phyloP scores from a whole-genome alignment of 768 basidiomycete species.

The Podaxis pistillaris region DNA sequence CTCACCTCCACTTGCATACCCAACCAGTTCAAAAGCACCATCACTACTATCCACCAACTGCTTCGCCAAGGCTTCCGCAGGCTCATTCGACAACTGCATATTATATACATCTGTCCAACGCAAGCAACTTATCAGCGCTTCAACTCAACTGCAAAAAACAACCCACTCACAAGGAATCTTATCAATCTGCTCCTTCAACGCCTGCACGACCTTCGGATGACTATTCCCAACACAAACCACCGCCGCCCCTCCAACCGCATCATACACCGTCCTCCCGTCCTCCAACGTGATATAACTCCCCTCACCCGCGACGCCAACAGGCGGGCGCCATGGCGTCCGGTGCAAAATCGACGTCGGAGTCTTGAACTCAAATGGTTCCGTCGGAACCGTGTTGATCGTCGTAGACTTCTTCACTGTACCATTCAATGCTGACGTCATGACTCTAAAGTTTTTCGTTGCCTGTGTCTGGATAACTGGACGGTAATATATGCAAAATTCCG shows the following conservation, averaged over 20 bases:
- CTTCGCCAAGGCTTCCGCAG: constrained; percentile 78
- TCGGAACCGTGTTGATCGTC: constrained; percentile 9
- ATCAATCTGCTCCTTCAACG: constrained; percentile 79
- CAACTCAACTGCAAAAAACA: neutral
- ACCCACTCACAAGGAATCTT: constrained; percentile 64
- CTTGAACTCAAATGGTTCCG: neutral
- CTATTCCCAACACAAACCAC: constrained; percentile 76
- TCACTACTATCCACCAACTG: constrained; percentile 61
- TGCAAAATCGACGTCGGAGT: constrained; percentile 45
- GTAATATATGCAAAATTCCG: neutral
- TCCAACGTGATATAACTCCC: constrained; percentile 74
- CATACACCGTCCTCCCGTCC: constrained; percentile 67
- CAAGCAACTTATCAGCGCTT: neutral
- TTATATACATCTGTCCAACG: constrained; percentile 72
- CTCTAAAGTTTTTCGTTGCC: neutral
- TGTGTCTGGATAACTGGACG: neutral
- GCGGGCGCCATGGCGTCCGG: constrained; percentile 73
- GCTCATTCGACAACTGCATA: constrained; percentile 78
- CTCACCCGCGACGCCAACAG: constrained; percentile 61
- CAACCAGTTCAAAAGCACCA: constrained; percentile 70
- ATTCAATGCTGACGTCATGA: neutral
- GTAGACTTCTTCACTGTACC: neutral
- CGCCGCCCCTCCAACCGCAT: constrained; percentile 85
- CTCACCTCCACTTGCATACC: constrained; percentile 76
- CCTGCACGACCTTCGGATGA: constrained; percentile 68